phyloP scores from a whole-genome alignment of 2,329 filamentous ascomycete species.

The Sporothrix euskadiensis region DNA sequence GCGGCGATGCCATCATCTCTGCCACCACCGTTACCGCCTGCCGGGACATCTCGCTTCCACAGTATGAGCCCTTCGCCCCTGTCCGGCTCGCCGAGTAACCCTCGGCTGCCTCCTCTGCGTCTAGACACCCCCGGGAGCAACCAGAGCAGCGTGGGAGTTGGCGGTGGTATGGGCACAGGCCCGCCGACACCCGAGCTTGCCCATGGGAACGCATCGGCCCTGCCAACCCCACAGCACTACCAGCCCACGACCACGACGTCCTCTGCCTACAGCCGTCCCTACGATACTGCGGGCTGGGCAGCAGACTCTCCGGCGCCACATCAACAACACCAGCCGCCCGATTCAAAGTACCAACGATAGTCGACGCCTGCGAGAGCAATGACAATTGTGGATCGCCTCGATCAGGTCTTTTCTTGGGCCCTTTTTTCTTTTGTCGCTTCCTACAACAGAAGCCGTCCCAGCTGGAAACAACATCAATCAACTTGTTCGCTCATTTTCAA shows the following conservation, averaged over 20 bases:
- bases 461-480: neutral
- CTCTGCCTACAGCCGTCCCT: constrained; percentile 32
- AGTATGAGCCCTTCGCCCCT: constrained; percentile 30
- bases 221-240: constrained; percentile 22
- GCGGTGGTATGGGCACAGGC: constrained; percentile 29
- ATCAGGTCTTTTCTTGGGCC: neutral
- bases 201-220: constrained; percentile 7
- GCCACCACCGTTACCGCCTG: neutral
- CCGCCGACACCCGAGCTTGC: constrained; percentile 28
- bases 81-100: constrained; percentile 28
- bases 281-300: constrained; percentile 31
- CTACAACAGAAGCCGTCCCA: neutral
- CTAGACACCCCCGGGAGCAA: constrained; percentile 35
- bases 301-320: constrained; percentile 20
- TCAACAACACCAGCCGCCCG: constrained; percentile 61
- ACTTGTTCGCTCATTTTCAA: neutral
- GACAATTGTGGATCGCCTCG: neutral
- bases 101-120: constrained; percentile 28
- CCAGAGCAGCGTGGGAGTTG: constrained; percentile 36
- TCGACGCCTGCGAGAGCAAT: neutral
- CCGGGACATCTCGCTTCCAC: constrained; percentile 21
- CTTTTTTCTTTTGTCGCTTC: neutral
- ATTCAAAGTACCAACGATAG: constrained; percentile 82
- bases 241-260: neutral
- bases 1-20: constrained; percentile 22